Base-by-base conservation (phyloP, 2,329 filamentous ascomycete genomes). In the Grosmannia penicillata region DNA sequence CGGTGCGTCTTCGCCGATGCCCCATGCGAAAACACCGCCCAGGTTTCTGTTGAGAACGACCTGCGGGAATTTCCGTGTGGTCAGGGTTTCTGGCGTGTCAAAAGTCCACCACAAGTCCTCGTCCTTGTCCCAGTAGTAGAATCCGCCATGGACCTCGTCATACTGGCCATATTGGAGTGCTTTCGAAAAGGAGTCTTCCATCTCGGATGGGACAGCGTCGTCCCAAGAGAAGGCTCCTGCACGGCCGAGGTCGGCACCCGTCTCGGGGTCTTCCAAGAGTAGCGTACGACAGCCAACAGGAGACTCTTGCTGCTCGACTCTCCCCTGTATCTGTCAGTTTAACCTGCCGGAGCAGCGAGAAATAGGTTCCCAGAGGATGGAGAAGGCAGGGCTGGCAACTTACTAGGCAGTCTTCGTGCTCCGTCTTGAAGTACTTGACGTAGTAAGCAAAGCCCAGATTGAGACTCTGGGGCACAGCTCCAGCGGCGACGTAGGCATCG, bases 1-100 rank as follows among this genome's bases (percentile, higher is more conserved):
- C 1, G 62, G 59, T 2, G 61, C 66, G 42, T 85, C 80, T 56
- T 85, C 78, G 2, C 77, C 80, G 41, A 85, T 50, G 17, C 75
- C 78, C 80, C 79, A 85, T 1, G 79, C 78, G 65, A 85, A 83
- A 5, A 82, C 72, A 14, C 82, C 81, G 1, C 80, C 79, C 0
- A 85, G 53, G 1, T 59, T 55, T 50, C 68, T 65, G 24, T 61
- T 60, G 23, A 62, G 57, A 4, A 82, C 63, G 26, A 86, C 65
- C 5, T 66, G 53, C 4, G 64, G 56, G 41, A 83, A 72, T 58
- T 86, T 86, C 40, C 61, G 59, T 15, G 23, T 15, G 11, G 53
- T 47, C 36, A 86, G 75, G 11, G 74, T 63, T 8, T 63, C 61
- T 0, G 68, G 62, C 0, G 75, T 80, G 43, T 86, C 82, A 62